A percentile compares a stretch with the other conserved stretches of the same genome.
phyloP scores from a whole-genome alignment of 2,329 filamentous ascomycete species.

The Sporothrix pallida region DNA sequence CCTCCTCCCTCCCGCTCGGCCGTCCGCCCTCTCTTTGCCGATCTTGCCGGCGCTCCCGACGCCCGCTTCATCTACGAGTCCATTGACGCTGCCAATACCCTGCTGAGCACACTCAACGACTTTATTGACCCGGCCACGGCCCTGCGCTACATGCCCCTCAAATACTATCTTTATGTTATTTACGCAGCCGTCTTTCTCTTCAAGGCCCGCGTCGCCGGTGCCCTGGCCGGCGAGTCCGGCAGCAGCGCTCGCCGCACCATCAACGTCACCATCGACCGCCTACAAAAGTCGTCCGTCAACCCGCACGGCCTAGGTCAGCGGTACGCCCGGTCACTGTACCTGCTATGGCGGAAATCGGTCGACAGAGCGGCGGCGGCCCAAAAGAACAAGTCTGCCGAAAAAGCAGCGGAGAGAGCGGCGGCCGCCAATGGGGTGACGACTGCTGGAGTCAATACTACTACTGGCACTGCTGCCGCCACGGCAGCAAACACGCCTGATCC shows the following conservation, averaged over 20 bases:
- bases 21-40: slow-evolving; percentile 51
- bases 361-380: slow-evolving; percentile 20
- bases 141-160: slow-evolving; percentile 67
- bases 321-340: slow-evolving; percentile 64
- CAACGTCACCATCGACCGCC: slow-evolving; percentile 61
- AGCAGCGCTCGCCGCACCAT: slow-evolving; percentile 63
- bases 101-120: slow-evolving; percentile 64
- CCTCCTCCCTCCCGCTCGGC: slow-evolving; percentile 42
- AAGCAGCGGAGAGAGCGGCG: not conserved
- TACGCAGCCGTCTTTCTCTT: slow-evolving; percentile 70
- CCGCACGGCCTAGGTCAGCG: slow-evolving; percentile 65
- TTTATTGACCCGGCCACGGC: slow-evolving; percentile 63
- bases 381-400: slow-evolving; percentile 20
- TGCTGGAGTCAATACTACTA: not conserved
- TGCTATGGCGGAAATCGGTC: slow-evolving; percentile 59
- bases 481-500: not conserved
- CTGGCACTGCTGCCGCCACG: not conserved
- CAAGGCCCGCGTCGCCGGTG: slow-evolving; percentile 66
- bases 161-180: slow-evolving; percentile 67
- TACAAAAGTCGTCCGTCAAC: slow-evolving; percentile 63
- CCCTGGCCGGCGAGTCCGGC: slow-evolving; percentile 61
- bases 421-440: not conserved
- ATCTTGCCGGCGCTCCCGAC: slow-evolving; percentile 65
- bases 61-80: slow-evolving; percentile 71
- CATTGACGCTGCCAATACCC: slow-evolving; percentile 66